These are phyloP conservation scores for Lachnellula suecica DNA, from an alignment of 2,329 filamentous ascomycete species.

Conservation along the genomic window DNA sequence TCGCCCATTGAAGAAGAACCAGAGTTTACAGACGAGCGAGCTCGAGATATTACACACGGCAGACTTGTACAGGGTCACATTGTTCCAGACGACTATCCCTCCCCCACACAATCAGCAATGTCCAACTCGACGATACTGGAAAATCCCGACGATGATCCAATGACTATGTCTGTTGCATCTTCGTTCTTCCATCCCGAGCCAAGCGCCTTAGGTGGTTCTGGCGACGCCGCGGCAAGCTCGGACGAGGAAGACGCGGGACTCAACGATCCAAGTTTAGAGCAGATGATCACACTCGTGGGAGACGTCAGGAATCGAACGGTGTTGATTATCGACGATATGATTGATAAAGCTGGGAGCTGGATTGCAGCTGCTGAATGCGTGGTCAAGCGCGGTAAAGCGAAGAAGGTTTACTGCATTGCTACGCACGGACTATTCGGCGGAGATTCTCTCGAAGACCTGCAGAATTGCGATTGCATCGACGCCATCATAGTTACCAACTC, in stretches of 20 bases:
- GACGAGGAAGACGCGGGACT: slow-evolving; percentile 95
- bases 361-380: slow-evolving; percentile 96
- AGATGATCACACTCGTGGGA: slow-evolving; percentile 96
- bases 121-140: slow-evolving; percentile 54
- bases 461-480: slow-evolving; percentile 90
- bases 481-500: slow-evolving; percentile 95
- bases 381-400: slow-evolving; percentile 86
- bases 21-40: slow-evolving; percentile 63
- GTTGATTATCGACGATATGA: slow-evolving; percentile 98
- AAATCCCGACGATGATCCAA: slow-evolving; percentile 71
- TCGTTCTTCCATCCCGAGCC: slow-evolving; percentile 72
- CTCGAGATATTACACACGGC: slow-evolving; percentile 86
- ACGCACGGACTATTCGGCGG: slow-evolving; percentile 94
- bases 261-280: slow-evolving; percentile 77
- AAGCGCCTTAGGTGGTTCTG: slow-evolving; percentile 75
- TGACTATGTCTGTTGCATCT: slow-evolving; percentile 77
- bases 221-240: slow-evolving; percentile 77
- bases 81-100: slow-evolving; percentile 89
- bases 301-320: slow-evolving; percentile 87
- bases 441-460: slow-evolving; percentile 85
- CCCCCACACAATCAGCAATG: slow-evolving; percentile 69
- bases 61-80: slow-evolving; percentile 92
- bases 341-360: slow-evolving; percentile 96
- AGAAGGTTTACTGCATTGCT: slow-evolving; percentile 95
- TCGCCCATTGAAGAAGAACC: slow-evolving; percentile 29